Conservation (phyloP, 2,329 filamentous ascomycete genomes). For the Ceratocystis smalleyi region DNA sequence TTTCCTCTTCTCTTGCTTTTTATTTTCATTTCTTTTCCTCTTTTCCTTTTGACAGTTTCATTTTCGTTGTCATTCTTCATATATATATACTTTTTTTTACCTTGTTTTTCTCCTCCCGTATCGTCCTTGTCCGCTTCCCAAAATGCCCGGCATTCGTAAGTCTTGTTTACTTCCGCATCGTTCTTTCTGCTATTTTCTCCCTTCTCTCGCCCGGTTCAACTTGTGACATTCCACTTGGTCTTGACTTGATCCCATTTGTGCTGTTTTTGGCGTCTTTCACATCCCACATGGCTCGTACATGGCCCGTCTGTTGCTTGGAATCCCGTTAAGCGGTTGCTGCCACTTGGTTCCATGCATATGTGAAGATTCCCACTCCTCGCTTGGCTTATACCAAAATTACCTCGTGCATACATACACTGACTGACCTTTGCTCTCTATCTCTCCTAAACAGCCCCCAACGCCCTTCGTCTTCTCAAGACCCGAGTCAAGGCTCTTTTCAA, state of each 20-base stretch:
- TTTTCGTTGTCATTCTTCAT: conserved; percentile 5
- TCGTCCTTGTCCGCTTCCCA: neutral
- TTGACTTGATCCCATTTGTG: neutral
- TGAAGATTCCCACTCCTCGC: neutral
- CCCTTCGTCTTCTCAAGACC: conserved; percentile 39
- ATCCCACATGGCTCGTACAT: no score
- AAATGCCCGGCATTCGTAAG: conserved; percentile 17
- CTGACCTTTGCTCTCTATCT: neutral
- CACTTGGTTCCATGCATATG: neutral
- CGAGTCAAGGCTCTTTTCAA: conserved; percentile 40
- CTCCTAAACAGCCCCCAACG: conserved; percentile 29
- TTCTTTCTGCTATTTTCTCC: neutral
- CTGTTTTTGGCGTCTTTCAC: neutral
- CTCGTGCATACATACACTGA: neutral
- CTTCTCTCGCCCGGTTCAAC: neutral
- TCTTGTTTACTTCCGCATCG: neutral
- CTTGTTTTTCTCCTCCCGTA: neutral
- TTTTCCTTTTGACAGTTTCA: neutral
- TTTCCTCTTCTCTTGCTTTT: conserved; percentile 6
- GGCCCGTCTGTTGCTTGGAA: neutral
- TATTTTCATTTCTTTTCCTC: conserved; percentile 3
- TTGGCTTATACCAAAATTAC: neutral
- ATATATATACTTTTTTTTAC: conserved; percentile 5
- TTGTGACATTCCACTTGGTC: neutral
- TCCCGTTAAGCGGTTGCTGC: neutral